phyloP scores from a whole-genome alignment of 345 rosid species.

The rapeseed (Brassica napus) region DNA sequence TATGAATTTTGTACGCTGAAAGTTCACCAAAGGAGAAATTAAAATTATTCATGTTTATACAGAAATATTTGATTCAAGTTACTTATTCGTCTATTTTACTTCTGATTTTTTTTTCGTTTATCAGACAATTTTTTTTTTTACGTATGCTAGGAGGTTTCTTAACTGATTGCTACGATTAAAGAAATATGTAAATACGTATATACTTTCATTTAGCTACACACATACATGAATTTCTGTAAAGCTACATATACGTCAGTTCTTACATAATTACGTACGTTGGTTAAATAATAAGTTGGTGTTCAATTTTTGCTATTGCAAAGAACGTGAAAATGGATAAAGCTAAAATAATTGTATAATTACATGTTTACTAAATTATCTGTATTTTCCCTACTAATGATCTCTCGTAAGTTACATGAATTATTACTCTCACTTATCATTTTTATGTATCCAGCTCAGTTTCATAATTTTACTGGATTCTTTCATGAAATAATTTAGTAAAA shows the following conservation, averaged over 20 bases:
- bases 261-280: too few species aligned
- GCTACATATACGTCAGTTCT: too few species aligned
- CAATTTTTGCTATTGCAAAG: not conserved
- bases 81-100: not conserved
- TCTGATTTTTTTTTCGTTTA: not conserved
- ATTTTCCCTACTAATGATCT: not conserved
- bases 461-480: too few species aligned
- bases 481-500: not conserved
- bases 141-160: not conserved
- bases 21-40: constrained; percentile 20
- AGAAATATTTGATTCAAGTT: not conserved
- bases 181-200: too few species aligned
- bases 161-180: too few species aligned
- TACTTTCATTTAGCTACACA: not conserved
- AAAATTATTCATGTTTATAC: constrained; percentile 21
- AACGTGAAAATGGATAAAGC: not conserved
- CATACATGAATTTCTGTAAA: not conserved
- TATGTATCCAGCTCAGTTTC: not conserved
- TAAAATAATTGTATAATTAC: too few species aligned
- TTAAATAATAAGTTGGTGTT: too few species aligned
- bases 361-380: too few species aligned
- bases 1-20: not conserved
- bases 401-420: not conserved
- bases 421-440: not conserved
- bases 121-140: not conserved